Evolutionary conservation across 148 eudicot genomes (phyloP).

Genomic region (Camellia granthamiana): DNA sequence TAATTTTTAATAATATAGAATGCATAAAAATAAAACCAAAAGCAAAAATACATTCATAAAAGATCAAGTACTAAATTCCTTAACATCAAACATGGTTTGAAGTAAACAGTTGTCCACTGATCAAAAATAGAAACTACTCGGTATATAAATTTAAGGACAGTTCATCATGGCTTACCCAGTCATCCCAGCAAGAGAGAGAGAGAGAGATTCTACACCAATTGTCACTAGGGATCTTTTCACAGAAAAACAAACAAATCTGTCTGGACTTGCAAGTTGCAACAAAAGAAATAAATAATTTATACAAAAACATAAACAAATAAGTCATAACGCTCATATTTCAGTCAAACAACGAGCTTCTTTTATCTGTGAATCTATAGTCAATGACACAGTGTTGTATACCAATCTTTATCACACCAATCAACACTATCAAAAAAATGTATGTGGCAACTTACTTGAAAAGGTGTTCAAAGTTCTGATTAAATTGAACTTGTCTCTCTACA

Average conservation of each 20-base stretch:
- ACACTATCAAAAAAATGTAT: neutral
- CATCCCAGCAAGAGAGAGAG: neutral
- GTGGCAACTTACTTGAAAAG: neutral
- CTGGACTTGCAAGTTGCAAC: neutral
- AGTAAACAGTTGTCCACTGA: too few relatives aligned
- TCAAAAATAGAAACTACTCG: neutral
- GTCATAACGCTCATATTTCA: neutral
- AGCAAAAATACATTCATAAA: too few relatives aligned
- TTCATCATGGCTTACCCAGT: neutral
- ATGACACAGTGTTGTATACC: neutral
- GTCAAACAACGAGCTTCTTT: neutral
- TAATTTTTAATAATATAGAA: too few relatives aligned
- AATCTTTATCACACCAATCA: neutral
- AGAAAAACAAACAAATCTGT: neutral
- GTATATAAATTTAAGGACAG: too few relatives aligned
- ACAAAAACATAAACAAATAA: neutral
- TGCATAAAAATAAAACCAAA: too few relatives aligned
- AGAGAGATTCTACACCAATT: neutral
- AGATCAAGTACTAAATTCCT: too few relatives aligned
- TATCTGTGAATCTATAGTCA: neutral
- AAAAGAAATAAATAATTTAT: neutral
- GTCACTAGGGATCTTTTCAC: neutral
- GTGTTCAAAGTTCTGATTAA: neutral
- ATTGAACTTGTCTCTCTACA: neutral
- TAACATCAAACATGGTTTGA: too few relatives aligned